Conservation (phyloP, 352 stramenopile species). For the Pythium aristosporum region DNA sequence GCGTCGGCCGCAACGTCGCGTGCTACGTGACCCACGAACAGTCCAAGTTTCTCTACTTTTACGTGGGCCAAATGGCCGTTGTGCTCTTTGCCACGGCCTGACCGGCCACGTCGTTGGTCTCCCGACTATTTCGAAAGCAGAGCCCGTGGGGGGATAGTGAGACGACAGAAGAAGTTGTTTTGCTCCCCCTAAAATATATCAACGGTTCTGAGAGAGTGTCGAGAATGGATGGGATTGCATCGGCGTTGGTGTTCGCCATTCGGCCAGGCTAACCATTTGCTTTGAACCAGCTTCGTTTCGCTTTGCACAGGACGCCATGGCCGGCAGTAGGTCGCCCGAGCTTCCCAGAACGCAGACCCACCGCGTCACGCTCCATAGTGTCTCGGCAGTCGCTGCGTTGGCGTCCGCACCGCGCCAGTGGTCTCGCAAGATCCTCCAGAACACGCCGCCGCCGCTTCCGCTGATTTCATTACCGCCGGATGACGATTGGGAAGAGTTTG, state of each 20-base stretch:
- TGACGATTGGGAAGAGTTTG: slow-evolving; percentile 69
- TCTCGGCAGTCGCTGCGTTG: slow-evolving; percentile 16
- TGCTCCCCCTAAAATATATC: not conserved
- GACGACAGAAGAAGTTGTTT: too few species aligned
- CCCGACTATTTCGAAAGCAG: not conserved
- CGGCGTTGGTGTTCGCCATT: too few species aligned
- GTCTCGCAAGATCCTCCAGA: slow-evolving; percentile 38
- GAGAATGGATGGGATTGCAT: too few species aligned
- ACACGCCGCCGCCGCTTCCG: slow-evolving; percentile 53
- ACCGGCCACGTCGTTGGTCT: not conserved
- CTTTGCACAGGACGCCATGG: not conserved
- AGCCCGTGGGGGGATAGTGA: too few species aligned
- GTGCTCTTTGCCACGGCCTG: slow-evolving; percentile 87
- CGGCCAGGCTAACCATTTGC: too few species aligned
- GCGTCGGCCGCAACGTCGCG: slow-evolving; percentile 93
- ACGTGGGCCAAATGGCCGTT: slow-evolving; percentile 94
- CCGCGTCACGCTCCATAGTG: slow-evolving; percentile 8
- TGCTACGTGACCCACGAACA: slow-evolving; percentile 94
- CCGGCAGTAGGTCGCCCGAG: too few species aligned
- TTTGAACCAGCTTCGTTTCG: not conserved
- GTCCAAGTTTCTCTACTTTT: slow-evolving; percentile 96
- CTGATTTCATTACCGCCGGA: slow-evolving; percentile 66
- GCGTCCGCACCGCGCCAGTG: slow-evolving; percentile 42
- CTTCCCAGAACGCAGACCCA: too few species aligned
- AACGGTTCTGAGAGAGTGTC: not conserved